Base-by-base conservation (phyloP, 2,329 filamentous ascomycete species). In the Fusarium sulawesiense region DNA sequence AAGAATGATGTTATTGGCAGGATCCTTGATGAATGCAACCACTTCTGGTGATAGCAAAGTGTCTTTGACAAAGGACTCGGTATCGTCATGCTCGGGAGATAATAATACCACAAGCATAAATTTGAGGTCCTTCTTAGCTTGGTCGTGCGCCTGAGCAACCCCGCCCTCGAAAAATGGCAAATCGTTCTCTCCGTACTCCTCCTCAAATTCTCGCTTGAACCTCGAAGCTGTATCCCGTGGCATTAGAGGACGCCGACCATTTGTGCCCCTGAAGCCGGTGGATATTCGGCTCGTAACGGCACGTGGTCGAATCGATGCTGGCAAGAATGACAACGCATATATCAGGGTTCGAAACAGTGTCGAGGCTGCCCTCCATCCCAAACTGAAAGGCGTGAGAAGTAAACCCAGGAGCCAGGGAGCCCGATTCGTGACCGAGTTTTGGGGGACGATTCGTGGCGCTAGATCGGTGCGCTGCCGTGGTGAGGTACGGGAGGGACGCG, bases 21-120 rank as follows among this genome's bases (percentile, higher is more conserved):
- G 88, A 64, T 95, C 88, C 69, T 89, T 91, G 73, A 98, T 80
- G 75, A 93, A 97, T 8, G 85, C 82, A 13, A 90, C 85, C 5
- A 98, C 90, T 45, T 94, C 91, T 2, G 88, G 87, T 2, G 91
- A 87, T 10, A 98, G 86, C 0, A 99, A 86, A 0, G 94, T 98
- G 27, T 97, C 91, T 42, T 88, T 88, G 64, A 94, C 88, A 81
- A 97, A 99, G 1, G 87, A 85, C 23, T 89, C 86, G 2, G 93
- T 98, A 74, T 98, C 94, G 76, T 99, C 96, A 79, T 99, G 95
- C 80, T 98, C 96, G 0, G 94, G 93, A 1, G 94, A 97, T 56
- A 97, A 83, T 18, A 99, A 86, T 7, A 98, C 83, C 18, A 98
- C 91, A n/a, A 98, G 81, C 16, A 99, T 84, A 77, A 97, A 97